phyloP scores from a whole-genome alignment of 1,284 basidiomycete species.

The Tylopilus sp. region DNA sequence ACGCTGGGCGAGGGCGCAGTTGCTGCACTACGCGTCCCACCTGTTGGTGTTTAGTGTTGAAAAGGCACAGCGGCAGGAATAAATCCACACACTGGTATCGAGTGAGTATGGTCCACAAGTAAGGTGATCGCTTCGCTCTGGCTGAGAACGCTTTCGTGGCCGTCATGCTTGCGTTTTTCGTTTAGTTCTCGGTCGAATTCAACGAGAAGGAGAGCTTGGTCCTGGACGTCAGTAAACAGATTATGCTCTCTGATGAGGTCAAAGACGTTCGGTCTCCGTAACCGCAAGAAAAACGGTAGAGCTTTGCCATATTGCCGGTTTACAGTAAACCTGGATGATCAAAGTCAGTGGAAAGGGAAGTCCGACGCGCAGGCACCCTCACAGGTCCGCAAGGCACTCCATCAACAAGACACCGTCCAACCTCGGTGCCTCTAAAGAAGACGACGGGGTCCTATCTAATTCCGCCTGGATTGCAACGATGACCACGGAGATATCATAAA shows the following conservation, averaged over 20 bases:
- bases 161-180: conserved; percentile 50
- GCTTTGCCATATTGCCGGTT: conserved; percentile 94
- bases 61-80: background rate
- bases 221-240: conserved; percentile 90
- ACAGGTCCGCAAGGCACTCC: conserved; percentile 92
- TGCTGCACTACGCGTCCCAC: conserved; percentile 86
- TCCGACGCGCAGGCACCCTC: conserved; percentile 25
- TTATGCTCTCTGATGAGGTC: conserved; percentile 93
- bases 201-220: conserved; percentile 86
- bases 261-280: conserved; percentile 87
- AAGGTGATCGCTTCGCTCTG: conserved; percentile 75
- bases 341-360: background rate
- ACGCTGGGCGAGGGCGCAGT: conserved; percentile 70
- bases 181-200: conserved; percentile 91
- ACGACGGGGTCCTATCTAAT: conserved; percentile 60
- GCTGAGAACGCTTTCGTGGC: conserved; percentile 36
- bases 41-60: conserved; percentile 38
- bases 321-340: conserved; percentile 45
- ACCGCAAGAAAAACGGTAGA: conserved; percentile 80
- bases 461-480: conserved; percentile 85
- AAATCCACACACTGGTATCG: conserved; percentile 78
- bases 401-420: conserved; percentile 61
- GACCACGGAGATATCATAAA: conserved; percentile 85
- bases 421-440: conserved; percentile 35
- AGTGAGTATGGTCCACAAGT: conserved; percentile 91